These are phyloP conservation scores for Suhomyces xylopsoci DNA, from an alignment of 805 yeast species.

Conservation along the genomic window DNA sequence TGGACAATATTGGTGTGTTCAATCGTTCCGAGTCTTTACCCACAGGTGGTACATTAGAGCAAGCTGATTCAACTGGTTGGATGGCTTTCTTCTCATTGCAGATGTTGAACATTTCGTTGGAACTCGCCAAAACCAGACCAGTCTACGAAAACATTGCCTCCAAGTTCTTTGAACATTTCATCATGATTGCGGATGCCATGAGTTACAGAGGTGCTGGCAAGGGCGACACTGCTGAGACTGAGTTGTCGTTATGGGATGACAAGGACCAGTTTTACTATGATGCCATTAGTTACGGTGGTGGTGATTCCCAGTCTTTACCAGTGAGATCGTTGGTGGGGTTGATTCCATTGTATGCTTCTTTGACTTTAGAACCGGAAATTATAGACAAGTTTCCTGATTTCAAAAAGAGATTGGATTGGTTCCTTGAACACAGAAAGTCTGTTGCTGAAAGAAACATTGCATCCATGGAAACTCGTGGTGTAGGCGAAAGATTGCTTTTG, in stretches of 20 bases:
- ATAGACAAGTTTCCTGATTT: slow-evolving; percentile 77
- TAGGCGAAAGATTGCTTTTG: slow-evolving; percentile 74
- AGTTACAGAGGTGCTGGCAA: slow-evolving; percentile 52
- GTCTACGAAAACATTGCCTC: slow-evolving; percentile 93
- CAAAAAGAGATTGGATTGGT: slow-evolving; percentile 81
- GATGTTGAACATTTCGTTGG: slow-evolving; percentile 90
- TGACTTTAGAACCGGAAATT: slow-evolving; percentile 83
- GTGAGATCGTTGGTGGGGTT: slow-evolving; percentile 88
- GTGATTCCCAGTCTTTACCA: slow-evolving; percentile 64
- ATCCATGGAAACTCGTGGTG: slow-evolving; percentile 75
- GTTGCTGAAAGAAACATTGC: slow-evolving; percentile 83
- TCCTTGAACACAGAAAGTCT: slow-evolving; percentile 62
- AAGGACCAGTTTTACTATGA: slow-evolving; percentile 86
- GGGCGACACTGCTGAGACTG: slow-evolving; percentile 35
- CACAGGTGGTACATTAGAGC: slow-evolving; percentile 85
- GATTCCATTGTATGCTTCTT: slow-evolving; percentile 85
- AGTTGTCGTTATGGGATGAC: slow-evolving; percentile 78
- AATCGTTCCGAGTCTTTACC: slow-evolving; percentile 92
- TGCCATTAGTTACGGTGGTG: slow-evolving; percentile 80
- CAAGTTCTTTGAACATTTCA: slow-evolving; percentile 89
- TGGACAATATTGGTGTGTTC: slow-evolving; percentile 90
- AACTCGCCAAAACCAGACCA: slow-evolving; percentile 77
- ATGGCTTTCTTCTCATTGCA: slow-evolving; percentile 90
- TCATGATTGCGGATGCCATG: slow-evolving; percentile 92
- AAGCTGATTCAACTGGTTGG: slow-evolving; percentile 97